Evolutionary conservation across 2,329 filamentous ascomycete genomes (phyloP), one percentile per base, ranked within the genome.

Genomic region (Colletotrichum sp.): DNA sequence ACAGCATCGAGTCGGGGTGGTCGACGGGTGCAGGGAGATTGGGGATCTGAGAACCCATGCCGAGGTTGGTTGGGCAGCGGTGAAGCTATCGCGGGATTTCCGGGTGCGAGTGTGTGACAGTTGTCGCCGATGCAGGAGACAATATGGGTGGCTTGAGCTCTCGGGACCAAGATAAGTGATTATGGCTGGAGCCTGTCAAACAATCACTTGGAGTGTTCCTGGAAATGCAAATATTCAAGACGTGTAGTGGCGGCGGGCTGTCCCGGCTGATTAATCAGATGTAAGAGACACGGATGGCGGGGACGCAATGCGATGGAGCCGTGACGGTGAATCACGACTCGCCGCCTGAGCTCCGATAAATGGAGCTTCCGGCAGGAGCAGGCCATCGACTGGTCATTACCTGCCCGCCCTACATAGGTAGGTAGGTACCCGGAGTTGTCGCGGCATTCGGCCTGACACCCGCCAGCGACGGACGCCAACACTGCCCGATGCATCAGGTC

Each of bases 1-100:
- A 92, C 81, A 97, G 88, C 92, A 95, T 95, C 15, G 90, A 92
- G 84, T 89, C 86, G 84, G 90, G 85, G 84, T 85, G 84, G 77
- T 83, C 82, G 77, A 89, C 84, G 77, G 81, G 84, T 66, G 82
- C 78, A 71, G 87, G 84, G 72, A 88, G 84, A 79, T 87, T 85
- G 72, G 90, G 89, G 39, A 67, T 62, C 52, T 77, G 75, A 66
- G 75, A 75, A 63, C 75, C 72, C 75, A 77, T 77, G 52, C 75
- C 72, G 67, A 75, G 71, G 10, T 59, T 74, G 15, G 39, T 49
- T n/a, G 34, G 26, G 34, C 32, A 62, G 62, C 64, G 64, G 59
- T 69, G 74, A 76, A 60, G 74, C 70, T 74, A 69, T 76, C 74
- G 74, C 70, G 70, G 70, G 32, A 21, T 62, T 60, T 52, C 60